Conservation (phyloP, 2,329 filamentous ascomycete genomes). For the Calycina herbarum region DNA sequence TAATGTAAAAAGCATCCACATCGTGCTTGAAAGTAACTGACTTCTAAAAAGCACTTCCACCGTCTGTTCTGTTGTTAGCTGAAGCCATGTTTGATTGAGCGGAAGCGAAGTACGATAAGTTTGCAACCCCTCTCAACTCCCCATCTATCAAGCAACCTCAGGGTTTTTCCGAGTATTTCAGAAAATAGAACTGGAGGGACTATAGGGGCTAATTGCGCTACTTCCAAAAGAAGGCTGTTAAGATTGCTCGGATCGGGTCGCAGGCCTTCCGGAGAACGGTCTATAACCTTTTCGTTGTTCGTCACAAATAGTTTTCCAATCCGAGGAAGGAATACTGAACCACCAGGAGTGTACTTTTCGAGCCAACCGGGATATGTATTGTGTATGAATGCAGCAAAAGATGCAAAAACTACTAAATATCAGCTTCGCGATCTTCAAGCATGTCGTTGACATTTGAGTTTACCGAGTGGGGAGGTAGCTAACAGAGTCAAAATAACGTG, state of each 20-base stretch:
- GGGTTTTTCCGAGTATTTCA: not conserved
- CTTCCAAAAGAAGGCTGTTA: not conserved
- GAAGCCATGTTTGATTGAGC: not conserved
- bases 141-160: not conserved
- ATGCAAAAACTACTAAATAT: not conserved
- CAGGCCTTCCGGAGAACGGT: not conserved
- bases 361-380: conserved; percentile 1
- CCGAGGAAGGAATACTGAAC: not conserved
- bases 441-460: not conserved
- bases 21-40: not conserved
- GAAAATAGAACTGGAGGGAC: not conserved
- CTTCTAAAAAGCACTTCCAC: not conserved
- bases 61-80: not conserved
- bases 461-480: not conserved
- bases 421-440: not conserved
- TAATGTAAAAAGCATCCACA: not conserved
- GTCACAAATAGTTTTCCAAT: not conserved
- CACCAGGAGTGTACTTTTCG: not conserved
- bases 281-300: not conserved
- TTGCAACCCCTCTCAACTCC: not conserved
- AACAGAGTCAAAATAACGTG: not conserved
- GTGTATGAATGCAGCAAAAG: not conserved
- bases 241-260: not conserved
- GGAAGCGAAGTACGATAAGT: not conserved
- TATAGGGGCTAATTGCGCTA: not conserved